These are phyloP conservation scores for Coemansia sp. DNA, from an alignment of 192 early-diverging fungal species.

Conservation along the genomic window DNA sequence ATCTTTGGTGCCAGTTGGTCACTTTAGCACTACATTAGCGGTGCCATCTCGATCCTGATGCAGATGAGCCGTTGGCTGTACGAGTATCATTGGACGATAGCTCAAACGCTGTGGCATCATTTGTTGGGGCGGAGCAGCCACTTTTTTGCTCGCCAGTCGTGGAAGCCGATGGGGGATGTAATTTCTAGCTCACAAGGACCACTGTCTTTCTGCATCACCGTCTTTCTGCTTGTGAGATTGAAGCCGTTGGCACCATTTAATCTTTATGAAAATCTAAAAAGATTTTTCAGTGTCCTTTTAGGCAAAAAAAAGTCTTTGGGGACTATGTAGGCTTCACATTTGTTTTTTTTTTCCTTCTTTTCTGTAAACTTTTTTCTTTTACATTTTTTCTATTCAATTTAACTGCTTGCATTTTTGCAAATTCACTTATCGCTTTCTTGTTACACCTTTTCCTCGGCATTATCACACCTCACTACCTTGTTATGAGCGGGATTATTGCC, in stretches of 20 bases:
- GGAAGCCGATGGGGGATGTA: constrained; percentile 28
- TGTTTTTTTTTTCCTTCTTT: background rate
- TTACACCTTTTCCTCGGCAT: background rate
- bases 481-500: constrained; percentile 28
- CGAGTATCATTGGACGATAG: background rate
- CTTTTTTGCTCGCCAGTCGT: background rate
- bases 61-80: background rate
- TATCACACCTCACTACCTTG: background rate
- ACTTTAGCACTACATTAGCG: too few relatives aligned
- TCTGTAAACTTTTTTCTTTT: background rate
- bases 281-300: too few relatives aligned
- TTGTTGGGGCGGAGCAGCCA: background rate
- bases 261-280: too few relatives aligned
- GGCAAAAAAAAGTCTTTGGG: background rate
- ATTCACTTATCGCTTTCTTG: background rate
- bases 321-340: background rate
- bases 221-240: too few relatives aligned
- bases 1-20: too few relatives aligned
- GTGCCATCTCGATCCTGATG: too few relatives aligned
- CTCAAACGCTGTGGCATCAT: background rate
- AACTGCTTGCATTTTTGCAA: background rate
- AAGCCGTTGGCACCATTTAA: too few relatives aligned
- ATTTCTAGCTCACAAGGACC: too few relatives aligned
- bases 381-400: background rate
- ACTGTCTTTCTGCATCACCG: too few relatives aligned